Evolutionary conservation across 208 protist species (phyloP).

Genomic region (Trypanosoma melophagium): DNA sequence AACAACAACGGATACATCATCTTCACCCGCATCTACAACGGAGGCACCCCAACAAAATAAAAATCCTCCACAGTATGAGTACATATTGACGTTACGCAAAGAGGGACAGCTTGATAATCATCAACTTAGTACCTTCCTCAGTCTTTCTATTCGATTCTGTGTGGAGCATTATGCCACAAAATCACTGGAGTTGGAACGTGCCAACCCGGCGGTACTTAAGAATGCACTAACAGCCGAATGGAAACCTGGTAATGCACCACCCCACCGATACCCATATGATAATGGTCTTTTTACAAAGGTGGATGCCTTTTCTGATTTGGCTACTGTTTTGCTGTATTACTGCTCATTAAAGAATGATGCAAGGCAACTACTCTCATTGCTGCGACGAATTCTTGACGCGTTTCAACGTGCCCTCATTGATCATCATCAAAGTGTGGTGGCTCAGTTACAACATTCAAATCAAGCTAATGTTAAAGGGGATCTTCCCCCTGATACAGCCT

Average conservation of each 20-base stretch:
- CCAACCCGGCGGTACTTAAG: slow-evolving; percentile 25
- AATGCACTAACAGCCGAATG: slow-evolving; percentile 24
- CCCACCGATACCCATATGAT: slow-evolving; percentile 67
- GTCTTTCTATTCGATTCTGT: slow-evolving; percentile 74
- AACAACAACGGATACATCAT: neutral
- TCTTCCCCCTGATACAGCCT: slow-evolving; percentile 61
- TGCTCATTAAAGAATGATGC: slow-evolving; percentile 69
- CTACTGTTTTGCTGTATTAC: slow-evolving; percentile 89
- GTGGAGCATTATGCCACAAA: slow-evolving; percentile 89
- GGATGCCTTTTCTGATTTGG: slow-evolving; percentile 94
- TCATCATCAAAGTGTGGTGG: slow-evolving; percentile 71
- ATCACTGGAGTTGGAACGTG: slow-evolving; percentile 75
- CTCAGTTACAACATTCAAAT: slow-evolving; percentile 27
- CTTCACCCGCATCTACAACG: slow-evolving; percentile 11
- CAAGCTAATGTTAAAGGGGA: slow-evolving; percentile 6
- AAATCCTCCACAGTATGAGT: slow-evolving; percentile 57
- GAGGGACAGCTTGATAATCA: slow-evolving; percentile 80
- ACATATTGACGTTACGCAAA: slow-evolving; percentile 79
- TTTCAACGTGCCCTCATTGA: slow-evolving; percentile 64
- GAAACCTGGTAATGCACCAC: slow-evolving; percentile 66
- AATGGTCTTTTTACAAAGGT: slow-evolving; percentile 59
- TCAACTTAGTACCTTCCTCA: slow-evolving; percentile 82
- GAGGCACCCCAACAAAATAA: slow-evolving; percentile 13
- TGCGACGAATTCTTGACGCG: slow-evolving; percentile 74
- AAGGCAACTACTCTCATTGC: slow-evolving; percentile 60